phyloP scores from a whole-genome alignment of 139 green algal species.

The Chlamydomonas sp. region DNA sequence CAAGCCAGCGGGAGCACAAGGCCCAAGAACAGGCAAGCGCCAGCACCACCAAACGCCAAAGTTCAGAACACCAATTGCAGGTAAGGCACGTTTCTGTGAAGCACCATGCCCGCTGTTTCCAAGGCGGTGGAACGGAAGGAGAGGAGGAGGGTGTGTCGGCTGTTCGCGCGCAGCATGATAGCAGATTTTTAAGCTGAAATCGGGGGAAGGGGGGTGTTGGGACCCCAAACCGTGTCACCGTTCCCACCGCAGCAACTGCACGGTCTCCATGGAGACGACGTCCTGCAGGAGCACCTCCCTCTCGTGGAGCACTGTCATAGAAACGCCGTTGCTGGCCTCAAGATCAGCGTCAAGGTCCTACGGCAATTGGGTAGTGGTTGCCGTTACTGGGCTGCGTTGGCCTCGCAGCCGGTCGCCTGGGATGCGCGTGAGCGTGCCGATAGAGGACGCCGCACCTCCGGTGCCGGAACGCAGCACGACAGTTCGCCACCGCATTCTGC shows the following conservation, averaged over 20 bases:
- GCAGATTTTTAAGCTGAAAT: no score
- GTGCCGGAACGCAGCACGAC: constrained; percentile 22
- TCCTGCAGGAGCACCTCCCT: constrained; percentile 2
- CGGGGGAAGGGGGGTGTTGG: background rate
- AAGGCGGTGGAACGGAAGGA: no score
- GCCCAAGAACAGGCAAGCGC: no score
- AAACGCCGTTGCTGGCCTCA: background rate
- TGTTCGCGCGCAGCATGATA: no score
- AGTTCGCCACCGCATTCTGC: constrained; percentile 15
- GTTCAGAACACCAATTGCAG: no score
- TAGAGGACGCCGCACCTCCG: background rate
- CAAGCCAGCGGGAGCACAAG: no score
- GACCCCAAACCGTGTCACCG: background rate
- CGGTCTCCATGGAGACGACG: background rate
- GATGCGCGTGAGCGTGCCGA: background rate
- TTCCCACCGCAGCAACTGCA: constrained; percentile 13
- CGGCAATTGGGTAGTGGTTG: background rate
- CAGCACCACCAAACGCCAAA: no score
- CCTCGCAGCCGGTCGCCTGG: background rate
- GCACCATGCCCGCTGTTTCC: no score
- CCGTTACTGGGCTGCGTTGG: no score
- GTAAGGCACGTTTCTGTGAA: no score
- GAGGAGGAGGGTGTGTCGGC: no score
- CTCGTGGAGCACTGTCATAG: constrained; percentile 15
- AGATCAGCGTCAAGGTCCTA: constrained; percentile 5